Evolutionary conservation across 1,284 basidiomycete species (phyloP), one percentile per base, ranked within the genome.

Genomic region (Sphagnurus paluster): DNA sequence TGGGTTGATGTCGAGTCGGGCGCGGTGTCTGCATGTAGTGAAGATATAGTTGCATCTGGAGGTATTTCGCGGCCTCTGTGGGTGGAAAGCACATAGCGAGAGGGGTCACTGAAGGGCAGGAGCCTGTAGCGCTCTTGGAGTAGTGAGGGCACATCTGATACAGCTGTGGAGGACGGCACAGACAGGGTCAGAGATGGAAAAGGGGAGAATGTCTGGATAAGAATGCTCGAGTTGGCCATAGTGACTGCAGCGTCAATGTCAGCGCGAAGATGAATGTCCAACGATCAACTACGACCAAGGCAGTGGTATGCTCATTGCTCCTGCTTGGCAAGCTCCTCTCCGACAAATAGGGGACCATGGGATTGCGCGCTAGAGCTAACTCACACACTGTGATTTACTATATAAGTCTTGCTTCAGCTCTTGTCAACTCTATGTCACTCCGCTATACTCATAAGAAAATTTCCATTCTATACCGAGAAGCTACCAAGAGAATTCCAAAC

Each of bases 121-220:
- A 70, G 60, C 0, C 79, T 75, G 56, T 86, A 87, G 50, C 80
- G 79, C 25, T 73, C 67, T 29, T 72, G 64, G 24, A 89, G 71
- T 38, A 82, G 66, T 39, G 70, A 62, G 32, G 78, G 75, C 19
- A 90, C 64, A 39, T 74, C 69, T 10, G 69, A 63, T 10, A 87
- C 52, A 14, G 70, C 66, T 0, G 81, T 77, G 7, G 74, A 65
- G 0, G 72, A 68, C 0, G 83, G 76, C 1, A 84, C 73, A 3
- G 72, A 70, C 44, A 93, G 70, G 10, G 82, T 78, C 19, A 91
- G 67, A 1, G 87, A 84, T 0, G 84, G 77, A 64, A 90, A 90
- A 2, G 90, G 90, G 10, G 84, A 61, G 59, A 91, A 91, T 1
- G 87, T 72, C 7, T 85, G 81, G 52, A 92, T 74, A 52, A 92